These are phyloP conservation scores for Rostrohypoxylon terebratum DNA, from an alignment of 495 filamentous ascomycete genomes.

Conservation along the genomic window DNA sequence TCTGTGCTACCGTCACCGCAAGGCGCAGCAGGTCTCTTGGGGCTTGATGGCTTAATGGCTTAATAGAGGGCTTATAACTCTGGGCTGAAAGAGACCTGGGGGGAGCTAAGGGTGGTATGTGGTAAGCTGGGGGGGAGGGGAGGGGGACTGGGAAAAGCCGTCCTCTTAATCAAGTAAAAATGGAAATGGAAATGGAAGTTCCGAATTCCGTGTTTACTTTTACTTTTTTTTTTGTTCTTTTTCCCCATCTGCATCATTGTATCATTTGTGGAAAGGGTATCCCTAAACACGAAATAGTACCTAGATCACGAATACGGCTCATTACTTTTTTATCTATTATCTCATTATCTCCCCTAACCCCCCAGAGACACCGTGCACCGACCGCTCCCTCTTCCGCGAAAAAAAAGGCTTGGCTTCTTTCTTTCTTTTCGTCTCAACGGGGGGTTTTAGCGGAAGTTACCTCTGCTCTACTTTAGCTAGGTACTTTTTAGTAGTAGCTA, in stretches of 20 bases:
- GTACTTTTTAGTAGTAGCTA: no score
- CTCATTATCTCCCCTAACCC: slow-evolving; percentile 6
- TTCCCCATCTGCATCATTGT: neutral
- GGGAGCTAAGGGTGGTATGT: no score
- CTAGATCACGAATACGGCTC: slow-evolving; percentile 2
- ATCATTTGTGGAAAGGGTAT: slow-evolving; percentile 6
- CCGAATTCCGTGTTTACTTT: slow-evolving; percentile 1
- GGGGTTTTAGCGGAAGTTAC: slow-evolving; percentile 36
- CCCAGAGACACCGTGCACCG: slow-evolving; percentile 29
- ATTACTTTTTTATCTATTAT: slow-evolving; percentile 5
- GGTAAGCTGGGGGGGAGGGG: no score
- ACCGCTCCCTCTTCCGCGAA: slow-evolving; percentile 26
- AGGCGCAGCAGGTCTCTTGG: neutral
- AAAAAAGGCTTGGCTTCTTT: slow-evolving; percentile 34
- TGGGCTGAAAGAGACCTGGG: neutral
- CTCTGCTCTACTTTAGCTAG: slow-evolving; percentile 11
- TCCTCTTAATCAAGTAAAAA: neutral
- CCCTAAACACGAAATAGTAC: neutral
- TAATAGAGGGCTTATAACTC: neutral
- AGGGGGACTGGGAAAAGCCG: slow-evolving; percentile 3
- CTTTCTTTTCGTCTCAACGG: slow-evolving; percentile 16
- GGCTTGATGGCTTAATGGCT: neutral
- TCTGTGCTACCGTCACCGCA: slow-evolving; percentile 30
- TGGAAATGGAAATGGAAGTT: neutral
- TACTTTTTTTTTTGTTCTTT: no score